Percentiles rank a stretch among this genome's conserved stretches.
Evolutionary conservation across 208 protist genomes (phyloP).

Genomic region (Acanthamoeba castellanii): DNA sequence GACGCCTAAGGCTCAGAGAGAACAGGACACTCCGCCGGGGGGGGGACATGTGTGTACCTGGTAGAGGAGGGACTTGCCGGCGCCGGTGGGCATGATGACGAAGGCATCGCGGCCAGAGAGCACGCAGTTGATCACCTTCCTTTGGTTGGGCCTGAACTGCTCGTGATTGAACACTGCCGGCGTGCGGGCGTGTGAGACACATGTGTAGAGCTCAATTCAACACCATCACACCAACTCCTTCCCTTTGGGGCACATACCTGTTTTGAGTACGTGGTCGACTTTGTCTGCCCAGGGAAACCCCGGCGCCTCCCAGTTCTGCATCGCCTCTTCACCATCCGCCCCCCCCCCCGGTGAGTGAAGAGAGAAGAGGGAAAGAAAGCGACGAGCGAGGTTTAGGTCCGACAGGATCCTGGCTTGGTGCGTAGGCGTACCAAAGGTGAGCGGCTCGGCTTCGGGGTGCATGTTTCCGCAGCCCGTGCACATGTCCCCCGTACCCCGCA

Average conservation of each 20-base stretch:
- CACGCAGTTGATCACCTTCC: conserved; percentile 95
- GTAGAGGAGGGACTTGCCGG: conserved; percentile 91
- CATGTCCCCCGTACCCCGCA: background rate
- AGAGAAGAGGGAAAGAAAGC: background rate
- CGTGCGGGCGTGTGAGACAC: no score
- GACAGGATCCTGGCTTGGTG: background rate
- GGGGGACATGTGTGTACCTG: background rate
- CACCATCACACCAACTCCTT: no score
- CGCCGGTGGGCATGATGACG: conserved; percentile 92
- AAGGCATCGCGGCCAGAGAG: conserved; percentile 93
- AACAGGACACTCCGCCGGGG: no score
- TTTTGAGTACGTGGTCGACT: background rate
- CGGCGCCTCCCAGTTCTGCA: background rate
- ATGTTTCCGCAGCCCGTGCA: background rate
- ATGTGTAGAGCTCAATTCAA: no score
- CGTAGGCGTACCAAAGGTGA: background rate
- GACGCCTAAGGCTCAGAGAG: no score
- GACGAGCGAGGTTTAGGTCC: background rate
- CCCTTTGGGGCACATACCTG: no score
- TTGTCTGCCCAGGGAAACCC: background rate
- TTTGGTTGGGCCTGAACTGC: conserved; percentile 93
- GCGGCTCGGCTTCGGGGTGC: background rate
- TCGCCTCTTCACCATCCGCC: no score
- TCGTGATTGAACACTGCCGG: conserved; percentile 75
- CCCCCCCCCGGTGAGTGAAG: no score